Base-by-base conservation (phyloP, 1,139 yeast species). In the Kodamaea sp. region DNA sequence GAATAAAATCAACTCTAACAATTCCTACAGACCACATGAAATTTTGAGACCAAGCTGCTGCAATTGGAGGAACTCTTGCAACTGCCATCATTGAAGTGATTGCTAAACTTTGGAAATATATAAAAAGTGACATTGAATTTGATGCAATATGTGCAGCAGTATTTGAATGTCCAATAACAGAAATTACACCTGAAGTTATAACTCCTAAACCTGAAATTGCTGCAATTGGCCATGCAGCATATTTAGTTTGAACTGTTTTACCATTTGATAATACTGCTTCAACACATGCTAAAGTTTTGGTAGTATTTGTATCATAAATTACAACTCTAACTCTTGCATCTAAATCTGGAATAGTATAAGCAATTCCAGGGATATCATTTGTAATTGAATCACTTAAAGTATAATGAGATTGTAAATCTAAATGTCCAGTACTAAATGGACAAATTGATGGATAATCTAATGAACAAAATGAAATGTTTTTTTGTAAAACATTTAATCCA, bases 71-170 rank as follows among this genome's bases (percentile, higher is more conserved):
- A 23, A 88, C 86, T 45, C 81, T 73, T 15, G 89, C 78, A 29
- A 92, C 97, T 36, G 95, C 97, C 92, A 90, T 84, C 96, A 92
- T 89, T 24, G 96, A 79, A 22, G 94, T 84, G 48, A 92, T 84
- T 25, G 97, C 97, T 52, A 92, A 75, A 41, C 88, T 80, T 67
- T 92, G 99, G 76, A 92, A 92, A 65, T 92, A 94, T 43, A 89
- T 79, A 65, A 92, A 92, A 47, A 92, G 72, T 1, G 97, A 87
- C 65, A 92, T 85, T 22, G 96, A 84, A 65, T 92, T 92, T 20
- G 97, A 85, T 9, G 97, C 96, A 60, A 92, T 90, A 60, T 92
- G 98, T 3, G 97, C 94, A 7, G 98, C 96, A 2, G 98, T 90
- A 46, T 82, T 80, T 27, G 95, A 81, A 59, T 90, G 94, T 8